Base-by-base conservation (phyloP, 768 basidiomycete species). In the Sporobolomyces roseus region DNA sequence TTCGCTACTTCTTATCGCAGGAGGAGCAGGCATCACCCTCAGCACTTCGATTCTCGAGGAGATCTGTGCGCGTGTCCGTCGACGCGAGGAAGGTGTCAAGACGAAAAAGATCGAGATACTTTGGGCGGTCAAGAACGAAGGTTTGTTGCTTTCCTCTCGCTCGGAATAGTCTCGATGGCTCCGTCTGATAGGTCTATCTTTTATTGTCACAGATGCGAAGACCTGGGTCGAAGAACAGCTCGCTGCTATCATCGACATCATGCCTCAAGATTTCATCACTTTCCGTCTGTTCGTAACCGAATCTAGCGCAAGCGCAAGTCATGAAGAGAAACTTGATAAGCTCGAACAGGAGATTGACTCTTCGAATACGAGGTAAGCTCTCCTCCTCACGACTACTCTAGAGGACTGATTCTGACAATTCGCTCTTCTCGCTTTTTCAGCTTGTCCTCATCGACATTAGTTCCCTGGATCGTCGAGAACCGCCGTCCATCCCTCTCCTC, bases 11-110 rank as follows among this genome's bases (percentile, higher is more conserved):
- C 65, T 76, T 10, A 2, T 76, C 43, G 72, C 71, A 5, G 75
- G 74, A 3, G 75, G 74, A 0, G 65, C 70, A 19, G 75, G 75
- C 4, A 68, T 71, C 29, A 67, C 61, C 16, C 69, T 73, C 46
- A 54, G 43, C 10, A 65, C 64, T 1, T 60, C 68, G 2, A 6
- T 62, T 17, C 33, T 61, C 10, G 63, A 70, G n/a, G 68, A 70
- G 33, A 8, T 70, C 1, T 55, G 50, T 50, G 54, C 29, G 12
- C 17, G 64, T 23, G 54, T 63, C 12, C 23, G 65, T 17, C 38
- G 64, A 41, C 29, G 46, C 30, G 64, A 66, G 12, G 27, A 43
- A 23, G 43, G 38, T n/a, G 64, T 58, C 14, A 19, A 14, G 33
- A 55, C 32, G 5, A 62, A 52, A 41, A 51, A 25, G 36, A 48